Evolutionary conservation across 2,329 filamentous ascomycete species (phyloP).

Genomic region (Apiospora saccharicola): DNA sequence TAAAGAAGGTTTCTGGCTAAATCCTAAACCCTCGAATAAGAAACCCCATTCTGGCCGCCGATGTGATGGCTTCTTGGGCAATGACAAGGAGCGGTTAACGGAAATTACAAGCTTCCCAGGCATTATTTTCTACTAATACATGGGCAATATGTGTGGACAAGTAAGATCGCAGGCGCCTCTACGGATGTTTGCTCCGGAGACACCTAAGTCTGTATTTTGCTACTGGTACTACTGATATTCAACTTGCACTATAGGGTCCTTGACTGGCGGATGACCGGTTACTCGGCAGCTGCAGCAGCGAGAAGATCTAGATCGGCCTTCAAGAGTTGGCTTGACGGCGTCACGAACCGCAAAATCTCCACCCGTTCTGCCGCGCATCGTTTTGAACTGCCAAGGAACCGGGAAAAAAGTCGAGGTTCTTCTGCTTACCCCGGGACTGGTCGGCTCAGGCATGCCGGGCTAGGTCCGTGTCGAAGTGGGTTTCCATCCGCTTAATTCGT

Average conservation of each 20-base stretch:
- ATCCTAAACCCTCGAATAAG: too few species aligned
- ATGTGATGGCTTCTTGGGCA: too few species aligned
- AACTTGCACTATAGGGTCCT: not conserved
- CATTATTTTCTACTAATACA: not conserved
- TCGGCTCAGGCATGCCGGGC: constrained; percentile 11
- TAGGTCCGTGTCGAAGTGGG: constrained; percentile 6
- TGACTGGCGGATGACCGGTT: not conserved
- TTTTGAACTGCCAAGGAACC: constrained; percentile 3
- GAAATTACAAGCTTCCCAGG: too few species aligned
- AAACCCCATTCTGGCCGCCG: too few species aligned
- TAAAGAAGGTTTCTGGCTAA: too few species aligned
- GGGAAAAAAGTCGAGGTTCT: not conserved
- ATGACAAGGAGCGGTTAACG: too few species aligned
- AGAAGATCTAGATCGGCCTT: not conserved
- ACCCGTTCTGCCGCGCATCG: not conserved
- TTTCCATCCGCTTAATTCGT: constrained; percentile 18
- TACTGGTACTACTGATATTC: not conserved
- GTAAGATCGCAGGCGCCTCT: not conserved
- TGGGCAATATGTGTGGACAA: not conserved
- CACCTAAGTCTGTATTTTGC: not conserved
- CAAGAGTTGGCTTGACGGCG: not conserved
- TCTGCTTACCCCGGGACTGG: not conserved
- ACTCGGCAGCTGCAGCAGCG: not conserved
- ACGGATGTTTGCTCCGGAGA: not conserved
- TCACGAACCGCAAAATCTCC: not conserved